Base-by-base conservation (phyloP, 495 filamentous ascomycete species). In the Talaromyces liani region DNA sequence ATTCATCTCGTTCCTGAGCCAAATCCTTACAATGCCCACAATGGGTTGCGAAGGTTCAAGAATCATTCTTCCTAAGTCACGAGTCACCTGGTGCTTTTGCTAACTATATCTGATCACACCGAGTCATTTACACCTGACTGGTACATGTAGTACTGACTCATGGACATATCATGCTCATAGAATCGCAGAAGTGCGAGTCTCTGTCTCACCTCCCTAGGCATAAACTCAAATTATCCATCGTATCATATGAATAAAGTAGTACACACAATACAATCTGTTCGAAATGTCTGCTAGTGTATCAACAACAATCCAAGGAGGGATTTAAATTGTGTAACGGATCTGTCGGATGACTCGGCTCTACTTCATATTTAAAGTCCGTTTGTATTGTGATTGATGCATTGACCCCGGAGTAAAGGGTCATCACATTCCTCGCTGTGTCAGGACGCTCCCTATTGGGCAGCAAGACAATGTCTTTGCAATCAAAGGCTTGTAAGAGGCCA, bases 361-460 rank as follows among this genome's bases (percentile, higher is more conserved):
- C 53, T 14, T 56, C 27, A 18, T 27, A 56, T 24, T 29, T 14
- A 56, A 56, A 27, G 27, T 8, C 53, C 53, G 53, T 29, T 8
- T 25, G 27, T 29, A 56, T n/a, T 56, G 53, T 18, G 24, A 56
- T 25, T 25, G 27, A 56, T 18, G 27, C 27, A 56, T 56, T 56
- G 22, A 25, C 53, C 53, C 9, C 53, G 27, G 27, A 29, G 20
- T 14, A 56, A 56, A 56, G 53, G 53, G 53, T 29, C 2, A 29
- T 27, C 22, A 56, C 53, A 56, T 56, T 56, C 53, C 53, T 56
- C 8, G 9, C 24, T 56, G 53, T 56, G 53, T 27, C 53, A 56
- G 22, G 25, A 16, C 24, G 6, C 22, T 56, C 25, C 53, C 53
- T 6, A 27, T 56, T 29, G 53, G 53, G 12, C 53, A 25, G 53